A percentile compares a stretch with the other conserved stretches of the same genome.
These are phyloP conservation scores for Rutstroemia sp. DNA, from an alignment of 2,329 filamentous ascomycete species.

Conservation along the genomic window DNA sequence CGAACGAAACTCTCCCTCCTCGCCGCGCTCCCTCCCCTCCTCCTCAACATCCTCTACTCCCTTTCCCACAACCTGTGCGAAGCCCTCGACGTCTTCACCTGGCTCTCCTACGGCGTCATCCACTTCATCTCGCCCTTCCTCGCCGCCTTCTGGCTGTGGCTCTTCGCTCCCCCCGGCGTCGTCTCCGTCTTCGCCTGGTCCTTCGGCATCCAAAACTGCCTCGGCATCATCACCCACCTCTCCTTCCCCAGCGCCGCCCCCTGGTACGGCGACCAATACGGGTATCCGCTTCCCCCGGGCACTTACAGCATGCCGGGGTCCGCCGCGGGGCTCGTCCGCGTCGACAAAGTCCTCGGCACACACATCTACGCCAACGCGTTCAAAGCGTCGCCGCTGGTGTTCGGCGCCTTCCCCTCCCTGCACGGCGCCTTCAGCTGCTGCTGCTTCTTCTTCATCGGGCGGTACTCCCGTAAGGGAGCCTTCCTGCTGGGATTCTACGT, in stretches of 20 bases:
- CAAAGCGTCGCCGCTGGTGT: slow-evolving; percentile 80
- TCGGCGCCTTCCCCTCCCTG: slow-evolving; percentile 86
- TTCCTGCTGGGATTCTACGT: slow-evolving; percentile 67
- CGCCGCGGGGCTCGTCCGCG: slow-evolving; percentile 77
- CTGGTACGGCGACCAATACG: slow-evolving; percentile 92
- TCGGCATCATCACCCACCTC: slow-evolving; percentile 80
- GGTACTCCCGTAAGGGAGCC: slow-evolving; percentile 45
- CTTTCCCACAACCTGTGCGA: slow-evolving; percentile 58
- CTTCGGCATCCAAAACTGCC: slow-evolving; percentile 87
- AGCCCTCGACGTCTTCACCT: slow-evolving; percentile 34
- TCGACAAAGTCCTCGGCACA: slow-evolving; percentile 79
- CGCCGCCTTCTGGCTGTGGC: slow-evolving; percentile 70
- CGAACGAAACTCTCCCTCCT: slow-evolving; percentile 21
- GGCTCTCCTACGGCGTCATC: slow-evolving; percentile 88
- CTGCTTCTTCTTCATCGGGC: slow-evolving; percentile 67
- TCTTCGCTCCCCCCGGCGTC: slow-evolving; percentile 79
- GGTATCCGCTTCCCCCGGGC: slow-evolving; percentile 64
- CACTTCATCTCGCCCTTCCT: slow-evolving; percentile 83
- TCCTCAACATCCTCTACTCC: slow-evolving; percentile 73
- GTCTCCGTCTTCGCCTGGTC: slow-evolving; percentile 75
- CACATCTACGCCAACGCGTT: slow-evolving; percentile 90
- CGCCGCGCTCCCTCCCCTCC: slow-evolving; percentile 20
- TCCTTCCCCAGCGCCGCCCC: slow-evolving; percentile 87
- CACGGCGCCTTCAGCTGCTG: slow-evolving; percentile 93
- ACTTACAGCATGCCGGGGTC: slow-evolving; percentile 87